Percentiles rank a stretch among this genome's conserved stretches.
phyloP scores from a whole-genome alignment of 1,284 basidiomycete genomes.

The Cutaneotrichosporon cyanovorans region DNA sequence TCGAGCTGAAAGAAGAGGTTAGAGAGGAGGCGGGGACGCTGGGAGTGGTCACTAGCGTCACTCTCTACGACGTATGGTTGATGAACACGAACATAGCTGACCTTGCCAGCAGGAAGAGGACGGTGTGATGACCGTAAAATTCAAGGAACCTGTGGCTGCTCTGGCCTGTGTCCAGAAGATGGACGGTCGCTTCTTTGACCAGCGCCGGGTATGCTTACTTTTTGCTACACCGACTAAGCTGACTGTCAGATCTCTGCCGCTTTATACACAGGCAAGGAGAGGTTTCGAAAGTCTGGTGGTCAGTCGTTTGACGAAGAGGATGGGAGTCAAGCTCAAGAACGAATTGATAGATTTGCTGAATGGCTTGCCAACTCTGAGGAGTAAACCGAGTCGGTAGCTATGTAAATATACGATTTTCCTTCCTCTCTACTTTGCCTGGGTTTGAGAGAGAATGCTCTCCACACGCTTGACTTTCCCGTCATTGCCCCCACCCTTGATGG shows the following conservation, averaged over 20 bases:
- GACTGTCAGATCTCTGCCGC: conserved; percentile 61
- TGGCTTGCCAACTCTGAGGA: conserved; percentile 57
- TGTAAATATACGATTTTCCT: conserved; percentile 7
- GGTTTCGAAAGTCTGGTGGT: conserved; percentile 66
- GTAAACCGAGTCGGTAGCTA: conserved; percentile 5
- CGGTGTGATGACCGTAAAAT: conserved; percentile 94
- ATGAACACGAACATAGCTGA: too few species aligned
- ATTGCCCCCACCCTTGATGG: conserved; percentile 63
- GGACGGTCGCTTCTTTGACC: conserved; percentile 88
- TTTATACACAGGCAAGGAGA: conserved; percentile 69
- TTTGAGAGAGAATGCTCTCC: conserved; percentile 55
- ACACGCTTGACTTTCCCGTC: conserved; percentile 69
- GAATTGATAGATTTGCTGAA: conserved; percentile 76
- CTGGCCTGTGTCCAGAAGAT: conserved; percentile 92
- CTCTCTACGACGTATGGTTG: conserved; percentile 75
- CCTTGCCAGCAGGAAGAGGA: conserved; percentile 71
- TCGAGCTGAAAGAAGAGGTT: conserved; percentile 44
- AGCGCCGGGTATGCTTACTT: conserved; percentile 48
- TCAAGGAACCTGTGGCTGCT: conserved; percentile 77
- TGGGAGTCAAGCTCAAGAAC: conserved; percentile 62
- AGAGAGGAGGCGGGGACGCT: conserved; percentile 68
- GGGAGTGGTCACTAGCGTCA: conserved; percentile 93
- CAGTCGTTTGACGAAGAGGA: conserved; percentile 46
- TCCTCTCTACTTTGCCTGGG: background rate
- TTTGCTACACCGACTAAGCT: background rate